A percentile compares a stretch with the other conserved stretches of the same genome.
These are phyloP conservation scores for Orychophragmus violaceus DNA, from an alignment of 345 rosid genomes.

Conservation along the genomic window DNA sequence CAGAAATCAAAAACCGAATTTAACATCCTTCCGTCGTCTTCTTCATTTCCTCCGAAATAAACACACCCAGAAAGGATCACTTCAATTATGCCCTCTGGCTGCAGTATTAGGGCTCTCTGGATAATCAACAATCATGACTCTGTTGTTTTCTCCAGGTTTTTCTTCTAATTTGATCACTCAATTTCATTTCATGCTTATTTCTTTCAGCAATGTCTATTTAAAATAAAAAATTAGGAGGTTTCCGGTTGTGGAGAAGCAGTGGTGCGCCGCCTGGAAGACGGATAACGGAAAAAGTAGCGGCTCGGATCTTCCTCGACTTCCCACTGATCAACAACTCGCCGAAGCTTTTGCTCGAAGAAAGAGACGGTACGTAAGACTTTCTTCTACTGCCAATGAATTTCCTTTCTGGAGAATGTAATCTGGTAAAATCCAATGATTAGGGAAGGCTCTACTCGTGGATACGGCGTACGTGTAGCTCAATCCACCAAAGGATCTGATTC, in stretches of 20 bases:
- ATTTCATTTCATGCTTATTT: neutral
- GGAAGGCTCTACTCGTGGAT: constrained; percentile 76
- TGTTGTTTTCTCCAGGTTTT: constrained; percentile 80
- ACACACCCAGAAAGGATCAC: neutral
- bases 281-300: constrained; percentile 30
- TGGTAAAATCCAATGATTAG: too few relatives aligned
- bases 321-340: constrained; percentile 63
- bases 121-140: constrained; percentile 64
- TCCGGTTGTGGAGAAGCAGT: constrained; percentile 77
- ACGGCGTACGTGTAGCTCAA: constrained; percentile 63
- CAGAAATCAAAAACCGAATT: neutral
- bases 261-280: constrained; percentile 56
- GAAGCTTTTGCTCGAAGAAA: constrained; percentile 56
- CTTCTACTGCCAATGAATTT: neutral
- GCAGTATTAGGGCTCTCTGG: constrained; percentile 91
- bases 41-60: neutral
- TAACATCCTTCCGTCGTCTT: neutral
- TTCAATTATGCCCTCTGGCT: constrained; percentile 46
- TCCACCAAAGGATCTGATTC: constrained; percentile 78
- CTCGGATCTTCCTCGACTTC: constrained; percentile 44
- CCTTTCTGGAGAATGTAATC: neutral
- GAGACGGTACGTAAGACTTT: constrained; percentile 37
- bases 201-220: neutral
- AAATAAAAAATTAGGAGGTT: constrained; percentile 47
- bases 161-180: neutral